These are phyloP conservation scores for Coemansia sp. DNA, from an alignment of 192 early-diverging fungal genomes.

Conservation along the genomic window DNA sequence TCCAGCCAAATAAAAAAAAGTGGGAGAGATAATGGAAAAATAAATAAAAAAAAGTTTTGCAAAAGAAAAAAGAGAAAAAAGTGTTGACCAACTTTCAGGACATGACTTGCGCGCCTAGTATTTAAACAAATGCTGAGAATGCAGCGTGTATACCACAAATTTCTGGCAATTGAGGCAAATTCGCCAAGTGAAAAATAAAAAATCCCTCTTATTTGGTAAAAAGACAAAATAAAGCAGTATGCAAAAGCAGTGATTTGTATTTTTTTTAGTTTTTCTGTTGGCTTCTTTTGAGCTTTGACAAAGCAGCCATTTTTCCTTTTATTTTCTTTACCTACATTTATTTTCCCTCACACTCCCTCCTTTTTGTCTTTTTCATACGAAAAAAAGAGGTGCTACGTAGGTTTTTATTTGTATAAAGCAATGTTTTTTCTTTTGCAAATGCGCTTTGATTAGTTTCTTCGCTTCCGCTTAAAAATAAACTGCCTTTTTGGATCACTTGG, in stretches of 20 bases:
- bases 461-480: too few relatives aligned
- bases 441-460: too few relatives aligned
- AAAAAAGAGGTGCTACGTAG: too few relatives aligned
- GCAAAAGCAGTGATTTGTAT: background rate
- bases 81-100: background rate
- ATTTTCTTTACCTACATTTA: too few relatives aligned
- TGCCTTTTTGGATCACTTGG: too few relatives aligned
- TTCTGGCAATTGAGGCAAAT: background rate
- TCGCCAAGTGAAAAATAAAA: background rate
- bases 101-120: background rate
- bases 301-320: background rate
- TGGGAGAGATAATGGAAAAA: background rate
- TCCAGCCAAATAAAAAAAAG: background rate
- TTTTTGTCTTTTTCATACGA: too few relatives aligned
- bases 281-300: background rate
- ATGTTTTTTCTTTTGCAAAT: too few relatives aligned
- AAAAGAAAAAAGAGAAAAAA: background rate
- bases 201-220: background rate
- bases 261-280: background rate
- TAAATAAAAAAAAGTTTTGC: background rate
- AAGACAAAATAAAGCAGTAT: background rate
- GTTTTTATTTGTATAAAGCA: too few relatives aligned
- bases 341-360: too few relatives aligned
- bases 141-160: background rate
- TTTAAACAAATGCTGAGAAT: background rate